Percentiles rank a stretch among this genome's conserved stretches.
These are phyloP conservation scores for Metarhizium anisopliae DNA, from an alignment of 2,329 filamentous ascomycete species.

Conservation along the genomic window DNA sequence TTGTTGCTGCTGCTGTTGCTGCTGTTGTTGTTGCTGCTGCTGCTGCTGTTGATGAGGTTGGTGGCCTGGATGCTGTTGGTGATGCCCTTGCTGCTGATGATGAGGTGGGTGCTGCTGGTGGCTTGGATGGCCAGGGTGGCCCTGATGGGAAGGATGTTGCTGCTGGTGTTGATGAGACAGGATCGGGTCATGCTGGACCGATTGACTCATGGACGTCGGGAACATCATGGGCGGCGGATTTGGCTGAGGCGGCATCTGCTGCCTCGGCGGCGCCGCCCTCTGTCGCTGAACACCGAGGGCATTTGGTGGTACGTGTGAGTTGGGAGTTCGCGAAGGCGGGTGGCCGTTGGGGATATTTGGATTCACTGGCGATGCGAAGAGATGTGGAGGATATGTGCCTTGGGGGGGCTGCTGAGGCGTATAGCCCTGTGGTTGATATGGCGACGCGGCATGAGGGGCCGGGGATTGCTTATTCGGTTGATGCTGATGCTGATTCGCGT, in stretches of 20 bases:
- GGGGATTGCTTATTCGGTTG: conserved; percentile 47
- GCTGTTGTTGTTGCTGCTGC: conserved; percentile 21
- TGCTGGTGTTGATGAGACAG: conserved; percentile 33
- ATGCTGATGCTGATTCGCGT: conserved; percentile 40
- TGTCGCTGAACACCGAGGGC: conserved; percentile 36
- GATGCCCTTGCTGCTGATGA: conserved; percentile 21
- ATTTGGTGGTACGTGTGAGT: conserved; percentile 38
- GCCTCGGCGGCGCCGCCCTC: conserved; percentile 34
- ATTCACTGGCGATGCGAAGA: conserved; percentile 42
- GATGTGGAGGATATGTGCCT: conserved; percentile 40
- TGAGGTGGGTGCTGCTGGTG: conserved; percentile 22
- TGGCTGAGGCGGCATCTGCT: conserved; percentile 34
- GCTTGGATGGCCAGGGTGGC: conserved; percentile 24
- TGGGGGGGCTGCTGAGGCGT: conserved; percentile 41
- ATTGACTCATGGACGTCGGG: conserved; percentile 28
- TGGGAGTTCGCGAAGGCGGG: conserved; percentile 31
- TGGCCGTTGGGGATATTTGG: conserved; percentile 37
- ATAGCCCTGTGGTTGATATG: conserved; percentile 46
- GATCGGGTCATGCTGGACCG: conserved; percentile 33
- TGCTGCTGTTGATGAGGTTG: conserved; percentile 16
- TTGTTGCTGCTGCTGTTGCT: conserved; percentile 26
- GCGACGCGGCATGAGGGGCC: conserved; percentile 43
- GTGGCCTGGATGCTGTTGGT: conserved; percentile 14
- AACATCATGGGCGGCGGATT: conserved; percentile 29
- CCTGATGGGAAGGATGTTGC: conserved; percentile 21